Percentiles rank a stretch among this genome's conserved stretches.
Evolutionary conservation across 2,329 filamentous ascomycete genomes (phyloP).

Genomic region (Coniella lustricola): DNA sequence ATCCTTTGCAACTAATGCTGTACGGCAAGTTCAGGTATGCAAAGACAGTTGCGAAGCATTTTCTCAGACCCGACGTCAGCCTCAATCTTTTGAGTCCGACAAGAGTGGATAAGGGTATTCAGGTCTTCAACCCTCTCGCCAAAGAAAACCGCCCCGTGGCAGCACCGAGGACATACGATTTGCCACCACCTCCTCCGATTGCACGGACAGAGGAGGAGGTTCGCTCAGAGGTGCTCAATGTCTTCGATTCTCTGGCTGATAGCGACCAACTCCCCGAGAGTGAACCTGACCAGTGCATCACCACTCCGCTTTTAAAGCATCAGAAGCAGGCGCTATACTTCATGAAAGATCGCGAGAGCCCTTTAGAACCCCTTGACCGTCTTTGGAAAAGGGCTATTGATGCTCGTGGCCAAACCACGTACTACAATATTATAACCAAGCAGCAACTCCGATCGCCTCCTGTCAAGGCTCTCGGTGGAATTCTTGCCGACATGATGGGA

Average conservation of each 20-base stretch:
- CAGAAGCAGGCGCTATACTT: slow-evolving; percentile 89
- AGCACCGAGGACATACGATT: slow-evolving; percentile 22
- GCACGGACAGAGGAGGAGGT: slow-evolving; percentile 76
- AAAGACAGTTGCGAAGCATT: slow-evolving; percentile 26
- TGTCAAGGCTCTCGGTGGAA: slow-evolving; percentile 62
- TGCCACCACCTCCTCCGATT: slow-evolving; percentile 26
- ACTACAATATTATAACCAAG: slow-evolving; percentile 81
- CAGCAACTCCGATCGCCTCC: slow-evolving; percentile 54
- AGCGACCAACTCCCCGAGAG: slow-evolving; percentile 69
- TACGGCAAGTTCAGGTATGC: slow-evolving; percentile 68
- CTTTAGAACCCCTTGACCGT: slow-evolving; percentile 54
- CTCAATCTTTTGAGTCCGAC: slow-evolving; percentile 59
- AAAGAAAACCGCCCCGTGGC: slow-evolving; percentile 32
- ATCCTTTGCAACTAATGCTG: slow-evolving; percentile 65
- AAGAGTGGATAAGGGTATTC: slow-evolving; percentile 59
- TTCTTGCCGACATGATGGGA: slow-evolving; percentile 83
- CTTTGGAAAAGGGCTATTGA: slow-evolving; percentile 63
- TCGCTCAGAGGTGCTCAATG: slow-evolving; percentile 71
- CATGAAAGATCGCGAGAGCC: slow-evolving; percentile 71
- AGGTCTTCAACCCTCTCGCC: slow-evolving; percentile 71
- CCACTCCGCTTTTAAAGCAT: slow-evolving; percentile 68
- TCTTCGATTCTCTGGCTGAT: slow-evolving; percentile 79
- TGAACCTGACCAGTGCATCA: slow-evolving; percentile 55
- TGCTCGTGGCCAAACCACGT: slow-evolving; percentile 51
- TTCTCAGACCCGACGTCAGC: slow-evolving; percentile 43